A percentile compares a stretch with the other conserved stretches of the same genome.
Evolutionary conservation across 179 eudicot species (phyloP).

Genomic region (Beta macrorhiza): DNA sequence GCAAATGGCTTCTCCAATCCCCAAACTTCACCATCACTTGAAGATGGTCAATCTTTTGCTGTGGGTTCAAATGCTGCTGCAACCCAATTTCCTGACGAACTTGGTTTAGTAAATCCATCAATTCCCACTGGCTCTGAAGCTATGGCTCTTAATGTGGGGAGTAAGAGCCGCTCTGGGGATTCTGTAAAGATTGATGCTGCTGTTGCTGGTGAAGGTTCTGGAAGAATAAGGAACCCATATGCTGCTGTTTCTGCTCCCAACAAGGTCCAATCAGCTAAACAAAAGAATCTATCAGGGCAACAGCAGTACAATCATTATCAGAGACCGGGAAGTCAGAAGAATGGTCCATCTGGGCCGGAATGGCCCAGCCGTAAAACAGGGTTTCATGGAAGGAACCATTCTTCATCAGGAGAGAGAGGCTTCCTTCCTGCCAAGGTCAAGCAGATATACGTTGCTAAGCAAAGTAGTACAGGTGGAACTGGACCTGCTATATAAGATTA

Average conservation of each 20-base stretch:
- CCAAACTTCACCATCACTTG: constrained; percentile 45
- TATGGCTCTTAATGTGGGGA: constrained; percentile 31
- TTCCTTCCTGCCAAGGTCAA: constrained; percentile 61
- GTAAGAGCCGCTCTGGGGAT: constrained; percentile 37
- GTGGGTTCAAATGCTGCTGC: constrained; percentile 34
- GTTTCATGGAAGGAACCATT: constrained; percentile 70
- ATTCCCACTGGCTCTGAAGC: constrained; percentile 27
- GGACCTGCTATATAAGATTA: constrained; percentile 27
- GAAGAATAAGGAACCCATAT: constrained; percentile 37
- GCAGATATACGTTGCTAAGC: constrained; percentile 94
- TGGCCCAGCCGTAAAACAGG: constrained; percentile 75
- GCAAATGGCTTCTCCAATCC: constrained; percentile 51
- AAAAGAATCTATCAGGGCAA: constrained; percentile 43
- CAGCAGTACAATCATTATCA: constrained; percentile 49
- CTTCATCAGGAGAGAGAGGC: constrained; percentile 57
- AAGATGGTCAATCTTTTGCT: constrained; percentile 36
- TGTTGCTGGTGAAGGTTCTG: constrained; percentile 21
- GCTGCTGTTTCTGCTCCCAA: constrained; percentile 26
- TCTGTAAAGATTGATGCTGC: constrained; percentile 32
- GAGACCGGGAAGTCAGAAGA: constrained; percentile 55
- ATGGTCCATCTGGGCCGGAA: constrained; percentile 44
- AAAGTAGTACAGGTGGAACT: constrained; percentile 41
- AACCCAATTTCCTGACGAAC: constrained; percentile 44
- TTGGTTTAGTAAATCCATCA: constrained; percentile 44
- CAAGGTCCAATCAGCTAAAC: constrained; percentile 45